Base-by-base conservation (phyloP, 139 green algal genomes). In the Chloropicon primus region DNA sequence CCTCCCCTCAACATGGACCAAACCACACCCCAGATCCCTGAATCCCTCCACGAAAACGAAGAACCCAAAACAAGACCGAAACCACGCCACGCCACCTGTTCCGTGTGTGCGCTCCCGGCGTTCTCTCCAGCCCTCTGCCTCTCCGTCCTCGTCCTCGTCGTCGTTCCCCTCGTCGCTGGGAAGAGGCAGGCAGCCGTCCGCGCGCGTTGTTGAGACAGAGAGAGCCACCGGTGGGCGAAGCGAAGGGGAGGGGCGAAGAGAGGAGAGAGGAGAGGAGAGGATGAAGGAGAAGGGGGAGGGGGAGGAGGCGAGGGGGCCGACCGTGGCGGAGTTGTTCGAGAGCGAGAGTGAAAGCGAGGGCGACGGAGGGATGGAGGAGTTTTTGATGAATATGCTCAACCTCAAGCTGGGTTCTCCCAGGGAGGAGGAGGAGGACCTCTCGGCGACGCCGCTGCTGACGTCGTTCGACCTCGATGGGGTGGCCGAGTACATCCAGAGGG, bases 391-490 rank as follows among this genome's bases (percentile, higher is more conserved):
- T 5, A 5, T 62, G 41, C 10, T 62, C 10, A 17, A 17, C 41
- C 17, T 62, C 10, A 62, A 62, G 41, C 41, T 62, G 41, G 41
- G 41, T 5, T 62, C 41, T 62, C 41, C 10, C 10, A 17, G 41
- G 41, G 41, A 62, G 41, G 41, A 62, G 10, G 41, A 17, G 41
- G 10, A 62, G 41, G 41, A 62, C 41, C 17, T 62, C 41, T 62
- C 41, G 17, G 41, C 41, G n/a, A n/a, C n/a, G n/a, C n/a, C 41
- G 17, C 41, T 80, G 41, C 73, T 82, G 21, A 23, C 62, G 1
- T 76, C 71, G 1, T 79, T 77, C 25, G 79, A 82, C 62, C 2
- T 82, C n/a, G 24, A 1, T 3, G 79, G 79, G 29, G 79, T 82
- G 25, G 80, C 76, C 27, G 75, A 73, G 71, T 72, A 77, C 71